Evolutionary conservation across 2,329 filamentous ascomycete species (phyloP), one percentile per base, ranked within the genome.

Genomic region (Paracamarosporium sp.): DNA sequence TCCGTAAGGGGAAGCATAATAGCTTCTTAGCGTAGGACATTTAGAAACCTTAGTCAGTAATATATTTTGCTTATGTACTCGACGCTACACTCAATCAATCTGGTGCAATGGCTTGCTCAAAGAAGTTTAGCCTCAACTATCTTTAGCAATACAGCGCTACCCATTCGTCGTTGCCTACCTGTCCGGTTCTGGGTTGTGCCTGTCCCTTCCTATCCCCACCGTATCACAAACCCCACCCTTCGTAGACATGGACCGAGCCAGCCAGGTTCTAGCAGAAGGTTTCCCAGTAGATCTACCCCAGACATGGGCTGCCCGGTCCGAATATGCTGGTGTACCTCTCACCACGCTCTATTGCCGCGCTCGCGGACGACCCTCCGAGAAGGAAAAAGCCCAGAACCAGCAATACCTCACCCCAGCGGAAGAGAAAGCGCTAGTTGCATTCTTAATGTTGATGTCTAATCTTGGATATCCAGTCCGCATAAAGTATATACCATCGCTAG

Each of bases 361-460:
- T 25, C 61, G 56, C n/a, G n/a, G n/a, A n/a, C n/a, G n/a, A n/a
- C n/a, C 36, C 64, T 72, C 9, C 9, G 24, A 24, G n/a, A 28
- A 44, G 41, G 41, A 22, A 2, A 44, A 44, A 28, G 24, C 4
- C 24, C 22, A 71, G 56, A 47, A 60, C 63, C 56, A 70, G 63
- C 65, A 68, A 61, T 74, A 73, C 56, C 69, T 71, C 20, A 66
- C 61, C 43, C 63, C 56, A n/a, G 43, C 31, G 27, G 68, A 74
- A 64, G 69, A 73, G 63, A 66, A 70, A 60, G 68, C 65, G 31
- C 47, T 73, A 36, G 60, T 61, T 28, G 40, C 55, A 38, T 59
- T 54, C 46, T 22, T 62, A 13, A 15, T 56, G 25, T 48, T 24
- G 45, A 59, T 59, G 53, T 30, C 56, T 50, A 22, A 11, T 43